Evolutionary conservation across 169 alveolate species (phyloP).

Genomic region (Cystoisospora suis): DNA sequence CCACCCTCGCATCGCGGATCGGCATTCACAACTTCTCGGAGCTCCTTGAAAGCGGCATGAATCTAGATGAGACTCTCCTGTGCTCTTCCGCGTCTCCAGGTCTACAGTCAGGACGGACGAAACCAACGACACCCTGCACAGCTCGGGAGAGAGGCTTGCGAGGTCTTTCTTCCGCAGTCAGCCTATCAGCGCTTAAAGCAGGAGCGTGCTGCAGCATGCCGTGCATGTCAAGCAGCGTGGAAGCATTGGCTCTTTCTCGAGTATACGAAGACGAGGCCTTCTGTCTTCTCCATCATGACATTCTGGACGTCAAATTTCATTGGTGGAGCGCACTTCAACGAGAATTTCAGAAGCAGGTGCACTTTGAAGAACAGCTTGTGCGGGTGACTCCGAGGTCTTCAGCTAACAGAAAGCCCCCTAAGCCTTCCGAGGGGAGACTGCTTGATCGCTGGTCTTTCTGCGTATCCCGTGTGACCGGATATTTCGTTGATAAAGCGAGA

Average conservation of each 20-base stretch:
- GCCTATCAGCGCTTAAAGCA: too few species aligned
- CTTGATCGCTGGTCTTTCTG: slow-evolving; percentile 4
- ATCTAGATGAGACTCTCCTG: too few species aligned
- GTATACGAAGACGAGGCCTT: slow-evolving; percentile 45
- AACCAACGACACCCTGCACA: too few species aligned
- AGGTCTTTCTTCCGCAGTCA: too few species aligned
- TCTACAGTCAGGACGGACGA: too few species aligned
- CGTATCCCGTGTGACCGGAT: background rate
- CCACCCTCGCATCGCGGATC: too few species aligned
- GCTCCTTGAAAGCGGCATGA: too few species aligned
- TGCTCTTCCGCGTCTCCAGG: too few species aligned
- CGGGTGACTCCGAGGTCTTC: background rate
- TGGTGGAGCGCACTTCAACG: slow-evolving; percentile 34
- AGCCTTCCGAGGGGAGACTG: background rate
- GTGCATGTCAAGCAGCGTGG: background rate
- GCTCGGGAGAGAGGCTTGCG: too few species aligned
- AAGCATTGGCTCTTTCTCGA: background rate
- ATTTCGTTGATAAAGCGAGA: background rate
- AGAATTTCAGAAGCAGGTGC: background rate
- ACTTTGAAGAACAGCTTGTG: background rate
- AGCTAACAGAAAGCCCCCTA: background rate
- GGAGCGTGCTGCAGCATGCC: background rate
- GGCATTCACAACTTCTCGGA: too few species aligned
- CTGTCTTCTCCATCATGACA: slow-evolving; percentile 17
- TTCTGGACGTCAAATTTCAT: slow-evolving; percentile 35